Conservation (phyloP, 2,329 filamentous ascomycete genomes). For the Xylariaceae sp. region DNA sequence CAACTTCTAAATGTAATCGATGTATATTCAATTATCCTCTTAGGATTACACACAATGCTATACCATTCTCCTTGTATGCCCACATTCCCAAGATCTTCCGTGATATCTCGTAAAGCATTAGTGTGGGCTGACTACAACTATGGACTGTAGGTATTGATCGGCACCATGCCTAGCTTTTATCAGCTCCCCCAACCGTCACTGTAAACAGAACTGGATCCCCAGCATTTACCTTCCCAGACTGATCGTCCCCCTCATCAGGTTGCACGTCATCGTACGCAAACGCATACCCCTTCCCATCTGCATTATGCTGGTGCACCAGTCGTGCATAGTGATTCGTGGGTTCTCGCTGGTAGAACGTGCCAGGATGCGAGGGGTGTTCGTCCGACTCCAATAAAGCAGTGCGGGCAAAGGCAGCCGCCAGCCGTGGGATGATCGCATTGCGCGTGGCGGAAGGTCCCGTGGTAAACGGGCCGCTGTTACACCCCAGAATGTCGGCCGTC, state of each 20-base stretch:
- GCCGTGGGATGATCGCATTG: constrained; percentile 43
- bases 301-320: constrained; percentile 49
- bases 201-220: constrained; percentile 44
- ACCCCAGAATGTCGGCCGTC: constrained; percentile 62
- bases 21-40: too few species aligned
- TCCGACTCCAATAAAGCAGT: constrained; percentile 44
- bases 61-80: too few species aligned
- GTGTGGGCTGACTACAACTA: too few species aligned
- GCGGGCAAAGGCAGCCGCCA: constrained; percentile 49
- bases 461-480: constrained; percentile 59
- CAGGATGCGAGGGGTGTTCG: constrained; percentile 34
- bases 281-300: constrained; percentile 54
- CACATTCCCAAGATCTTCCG: too few species aligned
- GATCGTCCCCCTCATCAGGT: constrained; percentile 44
- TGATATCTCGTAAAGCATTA: too few species aligned
- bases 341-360: constrained; percentile 33
- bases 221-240: constrained; percentile 52
- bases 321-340: constrained; percentile 55
- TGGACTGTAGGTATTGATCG: too few species aligned
- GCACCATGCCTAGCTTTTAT: not conserved
- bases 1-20: too few species aligned
- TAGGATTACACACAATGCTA: too few species aligned
- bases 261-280: constrained; percentile 61
- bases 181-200: constrained; percentile 44
- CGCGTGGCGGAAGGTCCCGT: constrained; percentile 34